phyloP scores from a whole-genome alignment of 805 yeast species.

The Candida stauntonica region DNA sequence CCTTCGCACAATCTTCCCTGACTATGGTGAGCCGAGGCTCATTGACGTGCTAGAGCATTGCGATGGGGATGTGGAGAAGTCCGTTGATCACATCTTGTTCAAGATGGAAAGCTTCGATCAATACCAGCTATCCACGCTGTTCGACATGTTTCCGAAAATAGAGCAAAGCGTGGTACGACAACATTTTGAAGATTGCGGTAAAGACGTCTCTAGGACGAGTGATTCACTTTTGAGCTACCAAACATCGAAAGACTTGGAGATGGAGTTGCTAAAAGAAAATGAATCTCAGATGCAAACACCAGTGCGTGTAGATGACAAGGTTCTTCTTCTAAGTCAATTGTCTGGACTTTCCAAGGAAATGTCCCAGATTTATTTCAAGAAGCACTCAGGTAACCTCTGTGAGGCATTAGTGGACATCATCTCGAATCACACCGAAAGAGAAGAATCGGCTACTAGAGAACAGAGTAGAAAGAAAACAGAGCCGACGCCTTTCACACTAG shows the following conservation, averaged over 20 bases:
- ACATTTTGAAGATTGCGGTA: constrained; percentile 28
- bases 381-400: constrained; percentile 27
- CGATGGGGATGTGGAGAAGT: constrained; percentile 1
- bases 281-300: not conserved
- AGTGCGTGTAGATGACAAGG: constrained; percentile 11
- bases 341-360: constrained; percentile 17
- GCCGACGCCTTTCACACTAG: not conserved
- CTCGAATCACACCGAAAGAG: no score
- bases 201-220: constrained; percentile 30
- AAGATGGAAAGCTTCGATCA: not conserved
- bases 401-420: constrained; percentile 37
- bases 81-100: constrained; percentile 1
- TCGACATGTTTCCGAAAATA: constrained; percentile 44
- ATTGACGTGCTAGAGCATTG: not conserved
- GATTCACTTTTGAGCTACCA: constrained; percentile 26
- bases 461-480: not conserved
- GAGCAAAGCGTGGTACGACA: constrained; percentile 29
- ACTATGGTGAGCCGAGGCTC: not conserved
- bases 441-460: constrained; percentile 14
- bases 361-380: constrained; percentile 27
- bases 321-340: constrained; percentile 21
- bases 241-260: constrained; percentile 1
- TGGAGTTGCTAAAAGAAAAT: constrained; percentile 1
- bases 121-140: constrained; percentile 17
- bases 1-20: not conserved